Conservation (phyloP, 495 filamentous ascomycete species). For the Podospora conica region DNA sequence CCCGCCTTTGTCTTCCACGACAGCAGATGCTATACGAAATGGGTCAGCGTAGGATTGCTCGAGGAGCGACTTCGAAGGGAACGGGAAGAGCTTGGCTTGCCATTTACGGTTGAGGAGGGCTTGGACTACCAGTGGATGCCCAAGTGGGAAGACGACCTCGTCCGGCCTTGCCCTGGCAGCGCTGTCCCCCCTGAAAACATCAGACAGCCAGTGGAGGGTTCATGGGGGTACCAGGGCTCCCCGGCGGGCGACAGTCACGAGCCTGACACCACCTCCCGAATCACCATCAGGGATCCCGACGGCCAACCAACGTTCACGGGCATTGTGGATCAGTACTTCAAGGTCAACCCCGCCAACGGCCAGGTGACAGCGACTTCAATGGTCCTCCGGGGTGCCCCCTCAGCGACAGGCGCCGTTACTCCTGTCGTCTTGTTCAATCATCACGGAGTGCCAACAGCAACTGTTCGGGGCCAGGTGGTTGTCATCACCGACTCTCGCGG, state of each 20-base stretch:
- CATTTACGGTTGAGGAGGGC: neutral
- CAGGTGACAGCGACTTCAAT: neutral
- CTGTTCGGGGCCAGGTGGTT: neutral
- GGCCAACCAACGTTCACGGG: neutral
- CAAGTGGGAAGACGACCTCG: neutral
- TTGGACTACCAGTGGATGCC: neutral
- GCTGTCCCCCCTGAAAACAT: neutral
- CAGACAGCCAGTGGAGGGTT: too few relatives aligned
- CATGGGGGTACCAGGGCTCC: too few relatives aligned
- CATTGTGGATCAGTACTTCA: neutral
- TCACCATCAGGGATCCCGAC: neutral
- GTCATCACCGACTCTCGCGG: neutral
- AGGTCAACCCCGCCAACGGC: neutral
- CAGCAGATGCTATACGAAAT: neutral
- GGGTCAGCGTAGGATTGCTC: neutral
- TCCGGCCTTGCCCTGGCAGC: neutral
- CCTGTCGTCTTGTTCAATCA: neutral
- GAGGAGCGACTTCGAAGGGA: neutral
- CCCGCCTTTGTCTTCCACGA: conserved; percentile 4
- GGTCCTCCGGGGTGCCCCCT: neutral
- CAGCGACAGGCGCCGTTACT: neutral
- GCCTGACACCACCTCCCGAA: neutral
- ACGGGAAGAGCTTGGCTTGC: neutral
- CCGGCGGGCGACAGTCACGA: too few relatives aligned
- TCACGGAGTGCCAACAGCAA: neutral